Evolutionary conservation across 768 basidiomycete genomes (phyloP).

Genomic region (Tricholoma saponaceum): DNA sequence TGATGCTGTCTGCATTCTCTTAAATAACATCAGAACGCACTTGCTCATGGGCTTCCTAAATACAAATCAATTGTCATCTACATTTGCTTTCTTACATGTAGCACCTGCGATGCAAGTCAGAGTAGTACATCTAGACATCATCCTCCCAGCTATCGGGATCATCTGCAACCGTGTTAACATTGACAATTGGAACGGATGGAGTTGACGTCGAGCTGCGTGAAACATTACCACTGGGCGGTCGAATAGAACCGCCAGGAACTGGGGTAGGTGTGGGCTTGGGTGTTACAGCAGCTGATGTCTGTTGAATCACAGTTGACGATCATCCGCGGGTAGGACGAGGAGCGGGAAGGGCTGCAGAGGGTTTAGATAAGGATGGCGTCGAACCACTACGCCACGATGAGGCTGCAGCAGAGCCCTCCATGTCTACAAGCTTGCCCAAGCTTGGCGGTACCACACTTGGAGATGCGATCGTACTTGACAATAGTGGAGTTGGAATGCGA

Average conservation of each 20-base stretch:
- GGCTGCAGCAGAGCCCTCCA: slow-evolving; percentile 29
- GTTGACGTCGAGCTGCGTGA: not conserved
- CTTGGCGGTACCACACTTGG: slow-evolving; percentile 26
- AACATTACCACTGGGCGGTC: not conserved
- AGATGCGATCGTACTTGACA: slow-evolving; percentile 46
- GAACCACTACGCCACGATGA: slow-evolving; percentile 19
- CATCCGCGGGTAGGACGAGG: not conserved
- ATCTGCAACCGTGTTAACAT: slow-evolving; percentile 9
- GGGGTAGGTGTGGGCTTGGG: not conserved
- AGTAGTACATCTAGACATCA: slow-evolving; percentile 35
- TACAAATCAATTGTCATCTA: too few relatives aligned
- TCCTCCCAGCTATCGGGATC: slow-evolving; percentile 60
- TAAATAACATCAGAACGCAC: too few relatives aligned
- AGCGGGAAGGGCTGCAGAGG: not conserved
- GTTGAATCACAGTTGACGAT: not conserved
- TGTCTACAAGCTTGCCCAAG: slow-evolving; percentile 59
- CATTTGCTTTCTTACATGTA: too few relatives aligned
- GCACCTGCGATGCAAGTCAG: too few relatives aligned
- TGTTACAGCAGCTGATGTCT: not conserved
- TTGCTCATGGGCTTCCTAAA: too few relatives aligned
- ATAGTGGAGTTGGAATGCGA: slow-evolving; percentile 65
- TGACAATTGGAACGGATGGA: slow-evolving; percentile 13
- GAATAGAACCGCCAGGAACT: not conserved
- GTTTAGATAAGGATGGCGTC: slow-evolving; percentile 7
- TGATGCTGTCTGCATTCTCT: too few relatives aligned